These are phyloP conservation scores for Lecanicillium sp. DNA, from an alignment of 2,329 filamentous ascomycete species.

Conservation along the genomic window DNA sequence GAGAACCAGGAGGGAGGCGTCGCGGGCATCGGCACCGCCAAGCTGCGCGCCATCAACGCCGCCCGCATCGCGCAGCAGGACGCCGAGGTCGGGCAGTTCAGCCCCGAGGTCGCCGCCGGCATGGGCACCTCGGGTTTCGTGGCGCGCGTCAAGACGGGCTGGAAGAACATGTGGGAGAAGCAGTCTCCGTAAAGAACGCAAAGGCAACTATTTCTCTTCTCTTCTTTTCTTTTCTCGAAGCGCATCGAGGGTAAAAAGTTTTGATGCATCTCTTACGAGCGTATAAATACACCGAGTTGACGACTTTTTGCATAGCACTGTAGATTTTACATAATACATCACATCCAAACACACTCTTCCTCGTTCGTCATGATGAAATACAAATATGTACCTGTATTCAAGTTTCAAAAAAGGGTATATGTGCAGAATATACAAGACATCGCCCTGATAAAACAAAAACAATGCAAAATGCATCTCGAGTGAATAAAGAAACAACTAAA, in stretches of 20 bases:
- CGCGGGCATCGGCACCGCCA: slow-evolving; percentile 77
- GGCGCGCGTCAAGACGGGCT: not conserved
- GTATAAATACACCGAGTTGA: too few species aligned
- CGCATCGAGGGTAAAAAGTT: not conserved
- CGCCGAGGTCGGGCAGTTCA: slow-evolving; percentile 21
- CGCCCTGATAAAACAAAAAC: too few species aligned
- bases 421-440: too few species aligned
- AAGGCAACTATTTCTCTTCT: too few species aligned
- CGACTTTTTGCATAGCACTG: too few species aligned
- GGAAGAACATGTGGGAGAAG: slow-evolving; percentile 5
- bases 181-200: not conserved
- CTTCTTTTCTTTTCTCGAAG: not conserved
- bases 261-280: not conserved
- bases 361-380: too few species aligned
- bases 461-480: not conserved
- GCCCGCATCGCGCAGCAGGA: slow-evolving; percentile 38
- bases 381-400: too few species aligned
- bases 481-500: too few species aligned
- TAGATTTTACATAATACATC: too few species aligned
- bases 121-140: not conserved
- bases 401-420: too few species aligned
- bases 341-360: too few species aligned
- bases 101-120: not conserved
- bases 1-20: slow-evolving; percentile 77
- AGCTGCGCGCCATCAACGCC: slow-evolving; percentile 61